Conservation (phyloP, 2,329 filamentous ascomycete genomes). For the Cladosporium halotolerans region DNA sequence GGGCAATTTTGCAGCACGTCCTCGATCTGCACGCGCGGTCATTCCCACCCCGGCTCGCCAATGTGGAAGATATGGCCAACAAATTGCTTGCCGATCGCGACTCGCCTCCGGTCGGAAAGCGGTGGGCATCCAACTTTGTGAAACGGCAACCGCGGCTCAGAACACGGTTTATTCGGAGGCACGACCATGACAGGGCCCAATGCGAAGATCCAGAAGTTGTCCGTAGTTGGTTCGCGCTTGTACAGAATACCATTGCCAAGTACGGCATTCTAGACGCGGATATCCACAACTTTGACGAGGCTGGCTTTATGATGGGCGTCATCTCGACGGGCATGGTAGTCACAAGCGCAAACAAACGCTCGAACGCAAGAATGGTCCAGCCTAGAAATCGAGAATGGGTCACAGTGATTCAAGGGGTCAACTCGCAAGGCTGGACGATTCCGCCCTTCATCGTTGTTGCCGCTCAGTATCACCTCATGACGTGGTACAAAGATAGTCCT, state of each 20-base stretch:
- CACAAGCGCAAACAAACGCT: slow-evolving; percentile 13
- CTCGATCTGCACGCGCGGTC: background rate
- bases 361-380: slow-evolving; percentile 16
- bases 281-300: slow-evolving; percentile 20
- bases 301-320: slow-evolving; percentile 20
- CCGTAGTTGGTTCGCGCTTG: slow-evolving; percentile 10
- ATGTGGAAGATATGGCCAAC: background rate
- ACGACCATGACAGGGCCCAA: background rate
- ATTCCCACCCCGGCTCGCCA: background rate
- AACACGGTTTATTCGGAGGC: background rate
- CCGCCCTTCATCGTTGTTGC: slow-evolving; percentile 23
- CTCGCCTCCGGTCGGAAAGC: background rate
- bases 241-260: slow-evolving; percentile 9
- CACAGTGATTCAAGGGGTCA: slow-evolving; percentile 22
- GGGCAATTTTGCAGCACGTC: background rate
- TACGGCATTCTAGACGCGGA: slow-evolving; percentile 12
- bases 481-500: background rate
- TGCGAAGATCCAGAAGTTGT: slow-evolving; percentile 1
- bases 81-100: background rate
- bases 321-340: slow-evolving; percentile 17
- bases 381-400: slow-evolving; percentile 25
- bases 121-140: background rate
- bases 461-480: slow-evolving; percentile 2
- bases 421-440: slow-evolving; percentile 20
- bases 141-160: background rate